Base-by-base conservation (phyloP, 2,329 filamentous ascomycete genomes). In the Alternaria triticimaculans region DNA sequence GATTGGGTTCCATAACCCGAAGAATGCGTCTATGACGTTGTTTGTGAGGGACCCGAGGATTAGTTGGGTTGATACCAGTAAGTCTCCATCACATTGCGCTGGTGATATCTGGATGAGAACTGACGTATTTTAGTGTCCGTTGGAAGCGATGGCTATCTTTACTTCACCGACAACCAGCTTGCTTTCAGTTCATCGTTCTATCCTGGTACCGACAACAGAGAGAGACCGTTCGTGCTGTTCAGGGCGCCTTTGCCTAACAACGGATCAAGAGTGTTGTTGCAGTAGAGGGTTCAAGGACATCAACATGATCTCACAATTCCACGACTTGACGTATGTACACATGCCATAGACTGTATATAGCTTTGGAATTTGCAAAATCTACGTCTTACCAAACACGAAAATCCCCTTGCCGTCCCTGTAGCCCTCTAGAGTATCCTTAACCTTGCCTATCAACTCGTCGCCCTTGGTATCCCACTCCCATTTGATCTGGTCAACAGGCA, bases 321-420 rank as follows among this genome's bases (percentile, higher is more conserved):
- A 28, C n/a, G n/a, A 11, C 6, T 53, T 3, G 9, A 53, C 9
- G 2, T 12, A 41, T 37, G 30, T 12, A 23, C 21, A 37, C 5
- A 53, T 23, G 3, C 1, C 11, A 15, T 45, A 6, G 6, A 58
- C 20, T 14, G 26, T 51, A 45, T 58, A 37, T 3, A 51, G 37
- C 20, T 30, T 20, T 15, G 12, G 12, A 2, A 1, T 15, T 37
- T 49, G 20, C 11, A 26, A n/a, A 62, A 1, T 48, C 49, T 64
- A 80, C 44, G 78, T 80, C 68, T 78, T 74, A 23, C 87, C 87
- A 80, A 96, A 98, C 6, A 95, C 87, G 79, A 98, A 96, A 4
- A 99, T 87, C 0, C 94, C 92, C 84, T 99, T 99, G 11, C 94
- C 95, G 68, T 88, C 87, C 75, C 94, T 88, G 78, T 92, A 98